A percentile compares a stretch with the other conserved stretches of the same genome.
Conservation (phyloP, 768 basidiomycete species). For the Auricularia cornea region DNA sequence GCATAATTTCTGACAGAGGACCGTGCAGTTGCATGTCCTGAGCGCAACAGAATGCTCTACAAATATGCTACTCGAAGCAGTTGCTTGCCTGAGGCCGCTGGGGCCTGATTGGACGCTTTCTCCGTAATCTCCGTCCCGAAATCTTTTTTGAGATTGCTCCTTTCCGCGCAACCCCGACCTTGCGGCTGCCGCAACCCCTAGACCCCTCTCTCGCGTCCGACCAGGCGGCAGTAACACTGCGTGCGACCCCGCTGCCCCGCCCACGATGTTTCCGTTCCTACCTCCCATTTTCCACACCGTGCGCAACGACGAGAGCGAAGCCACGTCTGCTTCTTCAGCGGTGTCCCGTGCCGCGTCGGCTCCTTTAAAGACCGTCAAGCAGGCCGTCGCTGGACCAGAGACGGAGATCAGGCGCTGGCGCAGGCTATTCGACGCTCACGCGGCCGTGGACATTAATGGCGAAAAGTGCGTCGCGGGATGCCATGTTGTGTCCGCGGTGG, state of each 20-base stretch:
- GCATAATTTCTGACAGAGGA: no score
- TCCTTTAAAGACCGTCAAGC: slow-evolving; percentile 51
- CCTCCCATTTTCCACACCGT: neutral
- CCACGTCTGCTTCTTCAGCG: neutral
- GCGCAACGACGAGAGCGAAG: neutral
- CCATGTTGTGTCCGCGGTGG: neutral
- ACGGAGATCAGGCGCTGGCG: slow-evolving; percentile 84
- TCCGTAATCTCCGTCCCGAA: no score
- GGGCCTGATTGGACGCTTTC: no score
- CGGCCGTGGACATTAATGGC: slow-evolving; percentile 60
- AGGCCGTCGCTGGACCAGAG: slow-evolving; percentile 64
- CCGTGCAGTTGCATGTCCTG: no score
- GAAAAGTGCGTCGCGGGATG: slow-evolving; percentile 57
- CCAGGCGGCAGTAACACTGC: neutral
- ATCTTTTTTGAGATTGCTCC: no score
- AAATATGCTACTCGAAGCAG: no score
- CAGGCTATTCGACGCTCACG: slow-evolving; percentile 77
- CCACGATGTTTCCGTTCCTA: neutral
- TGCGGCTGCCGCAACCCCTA: neutral
- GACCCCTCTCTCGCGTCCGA: neutral
- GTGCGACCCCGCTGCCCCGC: no score
- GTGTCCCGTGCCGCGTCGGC: neutral
- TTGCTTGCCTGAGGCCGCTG: no score
- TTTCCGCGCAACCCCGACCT: neutral
- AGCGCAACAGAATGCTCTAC: no score